Conservation (phyloP, 495 filamentous ascomycete genomes). For the Penicillium paradoxum region DNA sequence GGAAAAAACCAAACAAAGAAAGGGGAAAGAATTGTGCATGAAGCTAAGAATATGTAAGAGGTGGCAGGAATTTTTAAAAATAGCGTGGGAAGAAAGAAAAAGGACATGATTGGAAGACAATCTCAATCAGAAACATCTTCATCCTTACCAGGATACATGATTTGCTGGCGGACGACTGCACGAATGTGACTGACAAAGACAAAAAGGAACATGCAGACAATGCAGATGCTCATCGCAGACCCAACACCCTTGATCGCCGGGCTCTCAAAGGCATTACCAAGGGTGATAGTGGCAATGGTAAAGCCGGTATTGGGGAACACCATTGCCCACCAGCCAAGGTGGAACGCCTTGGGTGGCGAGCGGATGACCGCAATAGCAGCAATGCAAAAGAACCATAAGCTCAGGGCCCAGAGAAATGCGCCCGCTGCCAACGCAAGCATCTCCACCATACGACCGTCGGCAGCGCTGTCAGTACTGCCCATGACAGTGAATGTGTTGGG, state of each 20-base stretch:
- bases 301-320: slow-evolving; percentile 44
- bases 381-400: slow-evolving; percentile 67
- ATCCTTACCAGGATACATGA: slow-evolving; percentile 60
- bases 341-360: slow-evolving; percentile 45
- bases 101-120: neutral
- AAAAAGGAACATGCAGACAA: slow-evolving; percentile 55
- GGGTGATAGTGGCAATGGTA: slow-evolving; percentile 42
- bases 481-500: slow-evolving; percentile 33
- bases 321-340: slow-evolving; percentile 49
- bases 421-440: slow-evolving; percentile 47
- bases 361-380: slow-evolving; percentile 51
- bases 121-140: slow-evolving; percentile 47
- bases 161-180: slow-evolving; percentile 50
- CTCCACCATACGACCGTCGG: slow-evolving; percentile 38
- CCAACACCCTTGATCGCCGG: slow-evolving; percentile 35
- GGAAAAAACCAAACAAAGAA: neutral
- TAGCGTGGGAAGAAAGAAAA: neutral
- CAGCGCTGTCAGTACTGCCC: slow-evolving; percentile 20
- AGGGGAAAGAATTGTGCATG: neutral
- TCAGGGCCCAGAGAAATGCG: slow-evolving; percentile 65
- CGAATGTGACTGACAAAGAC: slow-evolving; percentile 49
- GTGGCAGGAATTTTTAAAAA: neutral
- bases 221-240: slow-evolving; percentile 43
- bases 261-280: slow-evolving; percentile 40
- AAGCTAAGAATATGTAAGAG: neutral